Conservation (phyloP, 2,329 filamentous ascomycete genomes). For the Colletotrichum liriopes region DNA sequence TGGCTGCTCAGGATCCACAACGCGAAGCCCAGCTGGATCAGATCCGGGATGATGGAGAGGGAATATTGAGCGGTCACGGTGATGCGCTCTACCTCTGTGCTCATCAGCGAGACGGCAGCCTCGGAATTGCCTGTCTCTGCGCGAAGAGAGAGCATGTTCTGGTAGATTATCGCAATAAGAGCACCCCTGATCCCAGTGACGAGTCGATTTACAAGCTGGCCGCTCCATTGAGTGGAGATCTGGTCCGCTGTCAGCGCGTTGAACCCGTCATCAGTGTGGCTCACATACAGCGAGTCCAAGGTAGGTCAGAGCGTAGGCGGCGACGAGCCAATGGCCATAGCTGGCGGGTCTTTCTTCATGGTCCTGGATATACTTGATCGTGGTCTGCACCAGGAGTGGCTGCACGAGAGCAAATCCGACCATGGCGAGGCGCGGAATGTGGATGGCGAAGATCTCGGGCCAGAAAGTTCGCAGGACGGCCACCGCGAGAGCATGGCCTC, state of each 20-base stretch:
- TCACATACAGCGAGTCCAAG: conserved; percentile 54
- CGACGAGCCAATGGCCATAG: conserved; percentile 57
- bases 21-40: conserved; percentile 46
- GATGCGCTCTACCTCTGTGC: conserved; percentile 51
- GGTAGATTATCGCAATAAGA: conserved; percentile 48
- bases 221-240: conserved; percentile 29
- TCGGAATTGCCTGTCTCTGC: conserved; percentile 35
- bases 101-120: conserved; percentile 48
- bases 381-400: conserved; percentile 59
- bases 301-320: conserved; percentile 57
- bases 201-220: conserved; percentile 45
- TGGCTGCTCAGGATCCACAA: conserved; percentile 50
- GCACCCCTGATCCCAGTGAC: conserved; percentile 48
- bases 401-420: conserved; percentile 61
- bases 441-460: conserved; percentile 48
- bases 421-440: conserved; percentile 49
- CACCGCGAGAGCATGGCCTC: neutral
- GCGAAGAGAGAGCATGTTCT: conserved; percentile 45
- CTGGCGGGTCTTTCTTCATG: conserved; percentile 31
- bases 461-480: conserved; percentile 17
- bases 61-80: conserved; percentile 45
- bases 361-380: conserved; percentile 29
- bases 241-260: neutral
- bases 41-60: conserved; percentile 40
- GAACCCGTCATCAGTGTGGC: accelerated